phyloP scores from a whole-genome alignment of 768 basidiomycete species.

The Tricholoma terreum region DNA sequence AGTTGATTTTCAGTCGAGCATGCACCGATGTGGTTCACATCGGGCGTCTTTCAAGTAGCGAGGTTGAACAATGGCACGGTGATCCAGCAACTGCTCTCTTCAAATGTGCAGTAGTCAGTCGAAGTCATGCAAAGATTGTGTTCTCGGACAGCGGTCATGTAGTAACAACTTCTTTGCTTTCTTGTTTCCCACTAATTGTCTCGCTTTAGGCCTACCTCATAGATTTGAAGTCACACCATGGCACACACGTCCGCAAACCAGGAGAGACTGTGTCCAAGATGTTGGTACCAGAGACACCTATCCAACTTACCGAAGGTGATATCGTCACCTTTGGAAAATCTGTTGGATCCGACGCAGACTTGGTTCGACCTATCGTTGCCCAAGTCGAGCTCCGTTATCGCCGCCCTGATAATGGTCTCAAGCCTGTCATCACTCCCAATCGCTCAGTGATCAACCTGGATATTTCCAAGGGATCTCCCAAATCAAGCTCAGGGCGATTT shows the following conservation, averaged over 20 bases:
- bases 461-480: slow-evolving; percentile 9
- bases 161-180: slow-evolving; percentile 21
- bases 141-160: slow-evolving; percentile 72
- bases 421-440: slow-evolving; percentile 17
- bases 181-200: slow-evolving; percentile 13
- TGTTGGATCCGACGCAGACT: slow-evolving; percentile 59
- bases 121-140: slow-evolving; percentile 73
- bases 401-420: slow-evolving; percentile 13
- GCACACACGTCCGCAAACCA: slow-evolving; percentile 60
- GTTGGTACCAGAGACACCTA: slow-evolving; percentile 54
- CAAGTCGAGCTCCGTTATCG: slow-evolving; percentile 49
- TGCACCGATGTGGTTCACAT: slow-evolving; percentile 54
- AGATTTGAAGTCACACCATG: slow-evolving; percentile 74
- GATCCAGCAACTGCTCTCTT: slow-evolving; percentile 57
- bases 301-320: slow-evolving; percentile 63
- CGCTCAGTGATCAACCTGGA: slow-evolving; percentile 25
- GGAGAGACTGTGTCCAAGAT: slow-evolving; percentile 46
- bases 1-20: slow-evolving; percentile 51
- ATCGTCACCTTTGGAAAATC: slow-evolving; percentile 74
- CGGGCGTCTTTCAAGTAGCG: slow-evolving; percentile 62
- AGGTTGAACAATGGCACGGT: slow-evolving; percentile 35
- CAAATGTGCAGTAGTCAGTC: slow-evolving; percentile 74
- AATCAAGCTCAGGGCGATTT: slow-evolving; percentile 55
- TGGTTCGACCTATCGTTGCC: slow-evolving; percentile 61
- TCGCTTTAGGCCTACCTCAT: slow-evolving; percentile 59